Evolutionary conservation across 2,329 filamentous ascomycete genomes (phyloP).

Genomic region (Claviceps sp.): DNA sequence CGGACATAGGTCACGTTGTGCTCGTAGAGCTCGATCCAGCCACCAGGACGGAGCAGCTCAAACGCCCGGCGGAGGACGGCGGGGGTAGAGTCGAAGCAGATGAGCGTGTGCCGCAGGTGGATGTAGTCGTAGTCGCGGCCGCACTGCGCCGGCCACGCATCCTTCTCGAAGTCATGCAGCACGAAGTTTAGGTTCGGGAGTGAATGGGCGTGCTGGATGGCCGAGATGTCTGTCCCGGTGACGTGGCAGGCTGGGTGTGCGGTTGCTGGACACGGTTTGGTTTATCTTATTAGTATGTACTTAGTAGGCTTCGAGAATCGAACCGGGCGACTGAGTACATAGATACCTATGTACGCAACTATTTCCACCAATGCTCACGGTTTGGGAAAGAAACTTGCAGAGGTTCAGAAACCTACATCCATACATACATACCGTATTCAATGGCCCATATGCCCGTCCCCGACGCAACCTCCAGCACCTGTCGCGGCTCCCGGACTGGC

Average conservation of each 20-base stretch:
- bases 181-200: conserved; percentile 38
- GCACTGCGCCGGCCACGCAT: conserved; percentile 31
- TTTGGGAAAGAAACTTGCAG: too few species aligned
- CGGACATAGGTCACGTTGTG: conserved; percentile 12
- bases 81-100: conserved; percentile 36
- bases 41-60: conserved; percentile 27
- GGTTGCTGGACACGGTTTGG: conserved; percentile 16
- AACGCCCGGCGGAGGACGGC: conserved; percentile 31
- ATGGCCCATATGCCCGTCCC: conserved; percentile 39
- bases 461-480: conserved; percentile 36
- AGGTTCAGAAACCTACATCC: conserved; percentile 2
- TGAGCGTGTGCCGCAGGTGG: conserved; percentile 35
- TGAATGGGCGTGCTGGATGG: conserved; percentile 24
- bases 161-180: conserved; percentile 37
- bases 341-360: too few species aligned
- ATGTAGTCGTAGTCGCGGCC: conserved; percentile 39
- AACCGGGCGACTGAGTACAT: too few species aligned
- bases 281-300: too few species aligned
- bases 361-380: too few species aligned
- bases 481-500: conserved; percentile 26
- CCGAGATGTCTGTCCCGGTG: conserved; percentile 32
- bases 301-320: too few species aligned
- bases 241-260: conserved; percentile 25
- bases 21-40: conserved; percentile 27
- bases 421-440: conserved; percentile 32